Evolutionary conservation across 2,329 filamentous ascomycete species (phyloP).

Genomic region (Aspergillus carbonarius): DNA sequence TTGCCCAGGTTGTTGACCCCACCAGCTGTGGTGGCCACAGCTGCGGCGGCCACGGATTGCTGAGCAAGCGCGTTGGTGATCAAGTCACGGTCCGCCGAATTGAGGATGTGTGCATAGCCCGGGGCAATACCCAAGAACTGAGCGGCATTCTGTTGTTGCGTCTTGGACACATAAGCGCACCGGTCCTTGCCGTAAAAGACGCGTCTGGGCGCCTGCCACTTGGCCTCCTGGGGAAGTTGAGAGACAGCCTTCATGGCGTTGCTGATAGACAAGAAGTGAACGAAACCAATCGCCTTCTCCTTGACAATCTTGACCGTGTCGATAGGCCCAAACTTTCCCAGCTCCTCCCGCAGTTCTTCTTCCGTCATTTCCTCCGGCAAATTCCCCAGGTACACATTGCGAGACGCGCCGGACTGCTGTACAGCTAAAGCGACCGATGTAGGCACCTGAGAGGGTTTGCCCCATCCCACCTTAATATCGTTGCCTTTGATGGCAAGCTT

Average conservation of each 20-base stretch:
- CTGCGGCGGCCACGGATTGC: constrained; percentile 94
- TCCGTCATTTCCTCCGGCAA: constrained; percentile 85
- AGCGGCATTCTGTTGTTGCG: constrained; percentile 97
- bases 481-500: constrained; percentile 98
- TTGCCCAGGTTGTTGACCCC: constrained; percentile 98
- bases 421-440: constrained; percentile 97
- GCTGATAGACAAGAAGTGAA: constrained; percentile 95
- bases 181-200: constrained; percentile 99
- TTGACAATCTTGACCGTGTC: constrained; percentile 97
- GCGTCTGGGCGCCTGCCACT: constrained; percentile 92
- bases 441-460: constrained; percentile 95
- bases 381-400: constrained; percentile 96
- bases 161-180: constrained; percentile 98
- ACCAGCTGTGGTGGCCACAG: constrained; percentile 92
- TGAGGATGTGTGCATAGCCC: constrained; percentile 93
- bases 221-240: constrained; percentile 91
- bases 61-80: constrained; percentile 96
- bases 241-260: constrained; percentile 98
- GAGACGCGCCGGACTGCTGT: constrained; percentile 93
- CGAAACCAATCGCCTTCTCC: constrained; percentile 96
- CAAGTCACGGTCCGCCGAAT: constrained; percentile 90
- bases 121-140: constrained; percentile 97
- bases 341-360: constrained; percentile 88
- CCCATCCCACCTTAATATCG: constrained; percentile 99
- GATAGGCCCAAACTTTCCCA: constrained; percentile 94